Evolutionary conservation across 768 basidiomycete species (phyloP).

Genomic region (Paxillus involutus): DNA sequence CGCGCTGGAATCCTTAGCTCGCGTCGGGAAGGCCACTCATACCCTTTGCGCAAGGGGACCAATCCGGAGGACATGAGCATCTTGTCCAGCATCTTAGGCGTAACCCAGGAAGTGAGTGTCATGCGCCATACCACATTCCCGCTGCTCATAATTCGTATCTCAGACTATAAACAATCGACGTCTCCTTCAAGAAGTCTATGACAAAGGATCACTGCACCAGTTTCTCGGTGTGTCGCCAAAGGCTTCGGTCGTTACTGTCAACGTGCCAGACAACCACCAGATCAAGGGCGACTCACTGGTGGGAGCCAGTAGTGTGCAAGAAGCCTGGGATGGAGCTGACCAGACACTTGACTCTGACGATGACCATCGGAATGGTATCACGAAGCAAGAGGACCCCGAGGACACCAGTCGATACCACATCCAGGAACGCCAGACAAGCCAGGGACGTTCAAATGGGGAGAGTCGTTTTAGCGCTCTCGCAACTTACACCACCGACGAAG

Average conservation of each 20-base stretch:
- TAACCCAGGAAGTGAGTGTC: conserved; percentile 73
- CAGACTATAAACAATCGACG: conserved; percentile 76
- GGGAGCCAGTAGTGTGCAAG: conserved; percentile 26
- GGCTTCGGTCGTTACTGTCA: conserved; percentile 16
- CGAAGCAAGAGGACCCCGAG: conserved; percentile 33
- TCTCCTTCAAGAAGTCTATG: conserved; percentile 68
- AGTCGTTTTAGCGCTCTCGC: conserved; percentile 36
- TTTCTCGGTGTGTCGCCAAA: conserved; percentile 45
- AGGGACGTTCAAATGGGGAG: conserved; percentile 44
- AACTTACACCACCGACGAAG: conserved; percentile 54
- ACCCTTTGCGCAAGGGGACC: conserved; percentile 42
- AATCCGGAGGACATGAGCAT: conserved; percentile 74
- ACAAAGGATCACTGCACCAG: conserved; percentile 56
- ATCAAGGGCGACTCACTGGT: conserved; percentile 3
- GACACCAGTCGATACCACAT: conserved; percentile 62
- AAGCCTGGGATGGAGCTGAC: conserved; percentile 44
- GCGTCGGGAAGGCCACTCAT: conserved; percentile 48
- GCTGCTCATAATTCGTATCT: conserved; percentile 1
- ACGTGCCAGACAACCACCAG: conserved; percentile 16
- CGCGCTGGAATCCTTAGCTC: conserved; percentile 63
- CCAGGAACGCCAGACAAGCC: conserved; percentile 40
- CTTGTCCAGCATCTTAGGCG: conserved; percentile 73
- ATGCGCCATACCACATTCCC: not conserved
- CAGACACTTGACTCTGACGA: conserved; percentile 28
- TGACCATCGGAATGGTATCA: conserved; percentile 5